phyloP scores from a whole-genome alignment of 768 basidiomycete species.

The Lactarius deliciosus region DNA sequence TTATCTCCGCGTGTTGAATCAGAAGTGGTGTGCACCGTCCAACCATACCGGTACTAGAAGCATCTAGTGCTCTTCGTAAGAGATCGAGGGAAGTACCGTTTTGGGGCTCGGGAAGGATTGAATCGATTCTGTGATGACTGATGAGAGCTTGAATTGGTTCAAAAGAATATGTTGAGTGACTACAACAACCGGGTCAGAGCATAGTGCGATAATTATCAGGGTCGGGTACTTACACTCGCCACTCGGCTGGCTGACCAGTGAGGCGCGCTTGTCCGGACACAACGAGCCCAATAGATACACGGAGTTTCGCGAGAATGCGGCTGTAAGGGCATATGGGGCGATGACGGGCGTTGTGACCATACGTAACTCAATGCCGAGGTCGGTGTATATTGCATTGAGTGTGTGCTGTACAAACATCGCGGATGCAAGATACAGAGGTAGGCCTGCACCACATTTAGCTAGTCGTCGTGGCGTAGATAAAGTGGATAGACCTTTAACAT shows the following conservation, averaged over 20 bases:
- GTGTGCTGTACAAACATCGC: constrained; percentile 70
- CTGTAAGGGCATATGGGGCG: constrained; percentile 31
- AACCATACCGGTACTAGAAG: not conserved
- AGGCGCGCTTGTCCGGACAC: constrained; percentile 63
- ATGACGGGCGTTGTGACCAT: constrained; percentile 40
- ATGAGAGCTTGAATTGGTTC: constrained; percentile 67
- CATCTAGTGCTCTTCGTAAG: constrained; percentile 41
- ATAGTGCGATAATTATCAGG: constrained; percentile 6
- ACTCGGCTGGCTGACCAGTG: constrained; percentile 60
- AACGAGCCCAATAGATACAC: constrained; percentile 51
- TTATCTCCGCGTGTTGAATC: not conserved
- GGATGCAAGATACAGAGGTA: constrained; percentile 69
- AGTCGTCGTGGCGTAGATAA: not conserved
- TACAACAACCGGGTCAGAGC: constrained; percentile 32
- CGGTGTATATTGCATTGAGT: constrained; percentile 71
- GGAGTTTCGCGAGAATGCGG: constrained; percentile 31
- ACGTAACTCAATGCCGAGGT: constrained; percentile 55
- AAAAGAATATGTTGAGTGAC: constrained; percentile 72
- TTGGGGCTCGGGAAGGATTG: constrained; percentile 78
- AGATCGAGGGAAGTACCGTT: constrained; percentile 61
- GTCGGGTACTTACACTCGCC: constrained; percentile 62
- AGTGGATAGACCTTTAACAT: constrained; percentile 59
- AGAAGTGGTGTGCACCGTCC: not conserved
- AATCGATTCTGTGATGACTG: constrained; percentile 62
- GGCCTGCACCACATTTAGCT: constrained; percentile 42